A percentile compares a stretch with the other conserved stretches of the same genome.
These are phyloP conservation scores for Sugiyamaella lignohabitans DNA, from an alignment of 805 yeast genomes.

Conservation along the genomic window DNA sequence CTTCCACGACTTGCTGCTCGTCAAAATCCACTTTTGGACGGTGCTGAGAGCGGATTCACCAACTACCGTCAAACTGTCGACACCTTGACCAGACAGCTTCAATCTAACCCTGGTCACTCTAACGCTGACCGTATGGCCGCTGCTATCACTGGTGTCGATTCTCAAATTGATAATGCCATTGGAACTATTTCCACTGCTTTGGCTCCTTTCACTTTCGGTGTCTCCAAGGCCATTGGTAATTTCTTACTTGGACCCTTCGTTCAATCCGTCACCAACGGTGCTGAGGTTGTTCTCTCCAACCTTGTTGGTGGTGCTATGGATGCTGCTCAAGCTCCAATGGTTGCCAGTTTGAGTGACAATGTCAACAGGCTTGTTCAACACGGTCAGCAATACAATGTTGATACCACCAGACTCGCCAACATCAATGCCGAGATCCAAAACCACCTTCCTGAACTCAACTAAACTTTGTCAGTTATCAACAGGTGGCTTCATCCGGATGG, in stretches of 20 bases:
- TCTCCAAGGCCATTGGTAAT: conserved; percentile 11
- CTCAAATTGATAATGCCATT: conserved; percentile 23
- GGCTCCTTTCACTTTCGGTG: conserved; percentile 17
- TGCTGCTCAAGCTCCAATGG: conserved; percentile 4
- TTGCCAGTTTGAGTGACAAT: conserved; percentile 1
- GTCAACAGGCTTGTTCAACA: background rate
- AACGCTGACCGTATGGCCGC: too few relatives aligned
- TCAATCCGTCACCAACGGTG: conserved; percentile 16
- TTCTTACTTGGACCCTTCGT: conserved; percentile 12
- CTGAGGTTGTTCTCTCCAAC: conserved; percentile 25
- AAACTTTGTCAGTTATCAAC: too few relatives aligned
- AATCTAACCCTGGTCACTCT: too few relatives aligned
- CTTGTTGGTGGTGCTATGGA: conserved; percentile 20
- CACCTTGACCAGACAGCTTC: too few relatives aligned
- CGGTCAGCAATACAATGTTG: background rate
- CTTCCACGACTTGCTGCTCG: too few relatives aligned
- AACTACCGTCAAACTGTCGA: too few relatives aligned
- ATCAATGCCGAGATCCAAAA: too few relatives aligned
- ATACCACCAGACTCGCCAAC: conserved; percentile 2
- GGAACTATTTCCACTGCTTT: conserved; percentile 11
- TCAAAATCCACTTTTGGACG: too few relatives aligned
- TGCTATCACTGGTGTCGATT: conserved; percentile 27
- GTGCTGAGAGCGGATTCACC: too few relatives aligned
- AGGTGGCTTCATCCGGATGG: too few relatives aligned
- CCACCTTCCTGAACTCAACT: too few relatives aligned